Evolutionary conservation across 2,329 filamentous ascomycete genomes (phyloP), one percentile per base, ranked within the genome.

Genomic region (Cladophialophora chaetospira): DNA sequence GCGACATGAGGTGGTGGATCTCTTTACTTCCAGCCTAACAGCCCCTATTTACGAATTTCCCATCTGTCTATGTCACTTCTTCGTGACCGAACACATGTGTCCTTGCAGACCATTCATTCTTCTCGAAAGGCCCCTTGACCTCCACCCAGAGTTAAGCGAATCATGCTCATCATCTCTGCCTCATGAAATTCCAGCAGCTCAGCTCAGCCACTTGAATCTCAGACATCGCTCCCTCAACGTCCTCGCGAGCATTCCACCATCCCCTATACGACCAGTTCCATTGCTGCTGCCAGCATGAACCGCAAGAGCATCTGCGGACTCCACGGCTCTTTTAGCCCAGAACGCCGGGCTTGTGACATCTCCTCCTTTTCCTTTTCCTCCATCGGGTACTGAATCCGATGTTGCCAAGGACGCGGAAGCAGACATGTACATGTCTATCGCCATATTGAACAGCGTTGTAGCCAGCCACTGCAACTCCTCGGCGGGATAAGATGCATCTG

Each of bases 391-490:
- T 5, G 5, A 10, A 11, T 9, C 8, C 13, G 33, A 19, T 23
- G 33, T 44, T 25, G 21, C 28, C 48, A 8, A n/a, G 5, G 52
- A 36, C 8, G 42, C 11, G 4, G 40, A 21, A 9, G 44, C 5
- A 15, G 33, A 33, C 19, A 57, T 28, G 15, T 80, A 80, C 17
- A 79, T 75, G 58, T 85, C 82, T 3, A 85, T 75, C 0, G 79
- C 80, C 19, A 73, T 75, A 60, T 86, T 86, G 66, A 83, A 84
- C 0, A 77, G 65, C 10, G 75, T 77, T 0, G 76, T 78, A 4
- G 82, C 79, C 4, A 87, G 71, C 79, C 81, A 85, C 55, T 81
- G 77, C 19, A 86, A 71, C 67, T 86, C 84, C 3, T 77, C 75
- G 5, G 70, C 57, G 2, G 82, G 82, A 60, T 83, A 85, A 33